Percentiles rank a stretch among this genome's conserved stretches.
Evolutionary conservation across 345 rosid species (phyloP).

Genomic region (Lepidium didymum): DNA sequence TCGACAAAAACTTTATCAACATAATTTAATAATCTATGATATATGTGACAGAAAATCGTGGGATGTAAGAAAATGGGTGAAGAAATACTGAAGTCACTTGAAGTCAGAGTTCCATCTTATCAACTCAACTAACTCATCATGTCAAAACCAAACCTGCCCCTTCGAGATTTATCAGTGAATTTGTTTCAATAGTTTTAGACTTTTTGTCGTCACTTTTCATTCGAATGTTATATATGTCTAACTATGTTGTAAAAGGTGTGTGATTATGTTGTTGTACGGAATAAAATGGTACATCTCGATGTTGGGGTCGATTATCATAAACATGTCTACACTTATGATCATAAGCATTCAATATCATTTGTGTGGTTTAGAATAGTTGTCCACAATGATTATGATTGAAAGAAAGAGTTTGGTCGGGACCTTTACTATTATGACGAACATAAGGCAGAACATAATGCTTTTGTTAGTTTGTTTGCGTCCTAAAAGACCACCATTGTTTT

Average conservation of each 20-base stretch:
- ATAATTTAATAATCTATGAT: not conserved
- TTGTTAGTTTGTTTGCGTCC: not conserved
- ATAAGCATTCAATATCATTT: not conserved
- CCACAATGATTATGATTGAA: not conserved
- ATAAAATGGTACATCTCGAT: not conserved
- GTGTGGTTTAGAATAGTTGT: not conserved
- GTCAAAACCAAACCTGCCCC: not conserved
- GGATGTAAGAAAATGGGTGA: not conserved
- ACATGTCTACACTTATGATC: not conserved
- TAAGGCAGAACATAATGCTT: not conserved
- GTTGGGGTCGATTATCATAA: not conserved
- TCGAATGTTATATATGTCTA: not conserved
- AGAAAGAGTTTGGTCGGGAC: not conserved
- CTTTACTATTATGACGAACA: not conserved
- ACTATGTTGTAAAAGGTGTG: not conserved
- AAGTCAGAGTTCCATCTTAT: not conserved
- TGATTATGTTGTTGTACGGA: not conserved
- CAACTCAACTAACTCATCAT: not conserved
- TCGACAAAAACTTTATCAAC: no score
- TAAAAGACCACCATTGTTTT: not conserved
- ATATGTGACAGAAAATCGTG: not conserved
- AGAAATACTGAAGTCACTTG: not conserved
- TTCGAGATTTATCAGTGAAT: not conserved
- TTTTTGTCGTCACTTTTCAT: not conserved
- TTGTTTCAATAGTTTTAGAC: not conserved